Evolutionary conservation across 768 basidiomycete species (phyloP), one percentile per base, ranked within the genome.

Genomic region (Rhodotorula kratochvilovae): DNA sequence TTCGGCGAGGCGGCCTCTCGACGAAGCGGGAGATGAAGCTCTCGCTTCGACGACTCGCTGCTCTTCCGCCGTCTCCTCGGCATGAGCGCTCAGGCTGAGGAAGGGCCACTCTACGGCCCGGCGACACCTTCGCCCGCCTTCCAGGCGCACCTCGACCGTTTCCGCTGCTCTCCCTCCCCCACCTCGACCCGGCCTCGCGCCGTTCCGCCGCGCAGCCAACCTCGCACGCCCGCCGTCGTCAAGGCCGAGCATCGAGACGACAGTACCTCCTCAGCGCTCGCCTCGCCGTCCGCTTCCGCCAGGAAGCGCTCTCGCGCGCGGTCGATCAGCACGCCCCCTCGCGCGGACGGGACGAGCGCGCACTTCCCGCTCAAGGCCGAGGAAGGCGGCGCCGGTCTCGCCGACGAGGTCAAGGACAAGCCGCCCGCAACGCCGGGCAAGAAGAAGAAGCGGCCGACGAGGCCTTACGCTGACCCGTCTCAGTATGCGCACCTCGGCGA

Each of bases 401-500:
- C 19, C 13, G 12, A 7, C 27, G 39, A 39, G 39, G 42, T 10
- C 16, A 7, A 8, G 27, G 57, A n/a, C 42, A 19, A 33, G 21
- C 11, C 19, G 48, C 15, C 35, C 12, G 11, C 33, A 1, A 10
- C 8, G 15, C 25, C 39, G 55, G n/a, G 23, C 21, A 61, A 54
- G 61, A 70, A 66, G 60, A 56, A 46, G 29, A 72, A 74, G 59
- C 62, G 61, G 21, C 68, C 68, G 0, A 7, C 62, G 27, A 25
- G 72, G 4, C 48, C 61, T 0, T 67, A 67, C 46, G 64, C 72
- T 16, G 72, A 73, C 46, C 61, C 72, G 10, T 29, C 29, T 2
- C 6, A 39, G 31, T 74, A 74, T 43, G 48, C 72, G 3, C 60
- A 74, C 17, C 54, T 74, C 5, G 66, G 66, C 21, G 50, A 29